Conservation (phyloP, 1,284 basidiomycete genomes). For the Tilletia indica region DNA sequence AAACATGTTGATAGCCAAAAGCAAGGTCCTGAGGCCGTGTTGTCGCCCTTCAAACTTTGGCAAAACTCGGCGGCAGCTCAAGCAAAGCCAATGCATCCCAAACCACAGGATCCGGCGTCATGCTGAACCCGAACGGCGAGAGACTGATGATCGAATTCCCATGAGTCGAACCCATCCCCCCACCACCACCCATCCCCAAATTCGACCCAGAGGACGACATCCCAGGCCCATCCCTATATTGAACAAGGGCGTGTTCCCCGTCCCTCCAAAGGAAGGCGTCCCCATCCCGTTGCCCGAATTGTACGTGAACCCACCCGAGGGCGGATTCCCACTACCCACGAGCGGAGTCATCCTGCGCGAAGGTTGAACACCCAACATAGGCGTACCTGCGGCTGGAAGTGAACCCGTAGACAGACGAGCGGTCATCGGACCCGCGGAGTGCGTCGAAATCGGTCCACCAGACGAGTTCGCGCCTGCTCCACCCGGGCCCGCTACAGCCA, state of each 20-base stretch:
- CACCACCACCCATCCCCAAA: neutral
- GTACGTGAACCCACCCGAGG: neutral
- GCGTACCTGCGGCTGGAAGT: neutral
- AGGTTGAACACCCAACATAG: neutral
- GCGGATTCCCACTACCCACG: neutral
- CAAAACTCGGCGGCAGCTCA: conserved; percentile 13
- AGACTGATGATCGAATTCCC: conserved; percentile 14
- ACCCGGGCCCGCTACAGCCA: neutral
- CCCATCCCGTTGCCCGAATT: neutral
- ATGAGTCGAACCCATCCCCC: neutral
- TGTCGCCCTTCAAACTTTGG: neutral
- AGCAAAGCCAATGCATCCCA: conserved; percentile 8
- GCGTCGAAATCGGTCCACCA: no score
- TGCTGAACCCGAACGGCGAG: conserved; percentile 17
- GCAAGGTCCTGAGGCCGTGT: no score
- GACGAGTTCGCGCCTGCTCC: neutral
- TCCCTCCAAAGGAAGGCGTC: conserved; percentile 4
- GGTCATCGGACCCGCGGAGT: no score
- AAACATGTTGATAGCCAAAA: no score
- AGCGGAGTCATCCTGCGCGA: conserved; percentile 10
- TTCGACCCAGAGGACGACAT: neutral
- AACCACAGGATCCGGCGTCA: conserved; percentile 15
- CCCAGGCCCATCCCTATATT: conserved; percentile 1
- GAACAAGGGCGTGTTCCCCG: neutral
- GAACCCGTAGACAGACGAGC: no score